These are phyloP conservation scores for Apiospora arundinis DNA, from an alignment of 2,329 filamentous ascomycete species.

Conservation along the genomic window DNA sequence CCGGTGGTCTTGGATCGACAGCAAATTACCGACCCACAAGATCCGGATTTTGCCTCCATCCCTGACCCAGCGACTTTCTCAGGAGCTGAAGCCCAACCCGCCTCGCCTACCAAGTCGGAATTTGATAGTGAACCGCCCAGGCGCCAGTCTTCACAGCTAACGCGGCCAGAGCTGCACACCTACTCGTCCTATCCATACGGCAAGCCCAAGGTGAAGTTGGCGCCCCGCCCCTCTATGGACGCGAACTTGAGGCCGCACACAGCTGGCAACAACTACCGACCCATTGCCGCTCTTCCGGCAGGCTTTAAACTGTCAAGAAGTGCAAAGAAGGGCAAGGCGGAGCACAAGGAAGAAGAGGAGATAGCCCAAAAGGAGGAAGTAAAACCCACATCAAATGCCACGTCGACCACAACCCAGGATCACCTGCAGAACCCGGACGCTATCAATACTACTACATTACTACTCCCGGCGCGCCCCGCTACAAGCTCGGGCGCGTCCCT, in stretches of 20 bases:
- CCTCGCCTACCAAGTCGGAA: conserved; percentile 4
- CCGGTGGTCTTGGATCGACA: conserved; percentile 60
- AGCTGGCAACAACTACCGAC: conserved; percentile 68
- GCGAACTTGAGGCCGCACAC: conserved; percentile 65
- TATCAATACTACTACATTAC: conserved; percentile 33
- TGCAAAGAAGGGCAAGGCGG: conserved; percentile 56
- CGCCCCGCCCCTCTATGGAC: conserved; percentile 80
- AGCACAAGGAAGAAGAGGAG: conserved; percentile 39
- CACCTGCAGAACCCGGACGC: conserved; percentile 34
- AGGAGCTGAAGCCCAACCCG: conserved; percentile 45
- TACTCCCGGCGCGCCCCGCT: conserved; percentile 46
- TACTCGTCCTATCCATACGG: conserved; percentile 56
- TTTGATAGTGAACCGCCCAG: conserved; percentile 51
- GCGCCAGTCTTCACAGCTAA: conserved; percentile 59
- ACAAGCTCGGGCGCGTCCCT: conserved; percentile 54
- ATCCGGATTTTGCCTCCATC: conserved; percentile 56
- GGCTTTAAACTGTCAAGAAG: conserved; percentile 75
- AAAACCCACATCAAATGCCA: conserved; percentile 46
- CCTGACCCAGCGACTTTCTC: conserved; percentile 59
- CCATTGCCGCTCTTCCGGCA: conserved; percentile 79
- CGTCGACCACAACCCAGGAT: conserved; percentile 44
- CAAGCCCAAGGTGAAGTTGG: conserved; percentile 88
- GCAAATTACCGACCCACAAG: conserved; percentile 57
- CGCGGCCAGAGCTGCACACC: conserved; percentile 57
- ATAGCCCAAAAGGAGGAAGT: conserved; percentile 38